Evolutionary conservation across 306 rosid genomes (phyloP).

Genomic region (Prunus persica): DNA sequence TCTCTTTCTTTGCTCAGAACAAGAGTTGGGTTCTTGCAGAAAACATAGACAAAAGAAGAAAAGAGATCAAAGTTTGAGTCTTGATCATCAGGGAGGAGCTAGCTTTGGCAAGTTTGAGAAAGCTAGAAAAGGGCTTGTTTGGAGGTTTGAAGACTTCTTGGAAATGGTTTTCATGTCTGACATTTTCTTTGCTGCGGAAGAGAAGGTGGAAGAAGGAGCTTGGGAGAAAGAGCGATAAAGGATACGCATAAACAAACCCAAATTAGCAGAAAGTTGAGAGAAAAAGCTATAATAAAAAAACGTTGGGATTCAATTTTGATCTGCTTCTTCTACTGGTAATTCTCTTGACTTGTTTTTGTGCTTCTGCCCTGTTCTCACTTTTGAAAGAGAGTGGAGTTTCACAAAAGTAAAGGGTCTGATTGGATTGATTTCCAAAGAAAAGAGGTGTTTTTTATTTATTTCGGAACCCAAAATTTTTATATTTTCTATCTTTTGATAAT

Average conservation of each 20-base stretch:
- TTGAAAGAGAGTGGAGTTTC: too few relatives aligned
- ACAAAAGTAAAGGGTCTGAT: too few relatives aligned
- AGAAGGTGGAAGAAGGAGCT: constrained; percentile 74
- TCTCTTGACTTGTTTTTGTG: neutral
- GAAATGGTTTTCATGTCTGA: constrained; percentile 79
- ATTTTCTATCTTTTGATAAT: neutral
- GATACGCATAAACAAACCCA: constrained; percentile 18
- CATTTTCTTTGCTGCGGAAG: constrained; percentile 47
- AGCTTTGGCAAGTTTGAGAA: constrained; percentile 12
- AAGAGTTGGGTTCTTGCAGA: constrained; percentile 40
- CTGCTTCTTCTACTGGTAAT: constrained; percentile 78
- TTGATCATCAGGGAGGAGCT: neutral
- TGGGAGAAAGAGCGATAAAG: constrained; percentile 83
- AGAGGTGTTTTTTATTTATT: too few relatives aligned
- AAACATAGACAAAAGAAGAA: constrained; percentile 1
- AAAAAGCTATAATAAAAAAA: constrained; percentile 5
- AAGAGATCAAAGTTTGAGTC: neutral
- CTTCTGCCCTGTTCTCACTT: neutral
- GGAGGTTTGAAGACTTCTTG: constrained; percentile 20
- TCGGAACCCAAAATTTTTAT: neutral
- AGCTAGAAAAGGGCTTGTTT: constrained; percentile 16
- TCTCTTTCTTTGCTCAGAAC: constrained; percentile 32
- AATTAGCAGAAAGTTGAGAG: constrained; percentile 44
- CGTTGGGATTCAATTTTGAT: constrained; percentile 26
- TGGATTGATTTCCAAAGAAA: too few relatives aligned